Conservation (phyloP, 768 basidiomycete species). For the Termitomyces sp. region DNA sequence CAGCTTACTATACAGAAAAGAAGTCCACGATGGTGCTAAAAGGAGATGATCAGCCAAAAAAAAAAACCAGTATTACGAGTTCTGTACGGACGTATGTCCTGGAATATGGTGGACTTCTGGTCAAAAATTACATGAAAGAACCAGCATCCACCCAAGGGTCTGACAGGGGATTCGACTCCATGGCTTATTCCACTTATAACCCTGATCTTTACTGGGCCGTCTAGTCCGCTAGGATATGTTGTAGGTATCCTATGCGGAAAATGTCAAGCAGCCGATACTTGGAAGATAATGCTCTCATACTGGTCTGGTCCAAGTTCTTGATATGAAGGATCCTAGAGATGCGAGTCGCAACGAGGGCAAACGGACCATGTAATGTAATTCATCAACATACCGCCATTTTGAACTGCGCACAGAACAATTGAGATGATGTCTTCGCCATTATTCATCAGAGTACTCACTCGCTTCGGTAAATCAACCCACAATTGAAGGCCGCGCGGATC, state of each 20-base stretch:
- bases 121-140: constrained; percentile 78
- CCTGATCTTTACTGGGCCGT: constrained; percentile 68
- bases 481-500: constrained; percentile 85
- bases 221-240: constrained; percentile 65
- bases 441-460: constrained; percentile 32
- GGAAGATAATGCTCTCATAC: constrained; percentile 29
- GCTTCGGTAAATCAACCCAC: constrained; percentile 79
- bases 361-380: not conserved
- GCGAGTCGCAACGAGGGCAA: not conserved
- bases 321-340: constrained; percentile 64
- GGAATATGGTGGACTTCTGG: constrained; percentile 66
- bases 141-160: constrained; percentile 92
- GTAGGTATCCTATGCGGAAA: constrained; percentile 52
- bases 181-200: constrained; percentile 90
- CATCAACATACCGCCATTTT: constrained; percentile 63
- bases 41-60: not conserved
- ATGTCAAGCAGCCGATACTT: not conserved
- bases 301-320: constrained; percentile 71
- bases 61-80: not conserved
- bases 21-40: constrained; percentile 81
- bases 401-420: constrained; percentile 36
- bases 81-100: constrained; percentile 65
- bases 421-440: constrained; percentile 4
- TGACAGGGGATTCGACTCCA: constrained; percentile 82
- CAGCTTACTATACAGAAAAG: constrained; percentile 76